Percentiles rank a stretch among this genome's conserved stretches.
Conservation (phyloP, 345 rosid species). For the Hibiscus syriacus region DNA sequence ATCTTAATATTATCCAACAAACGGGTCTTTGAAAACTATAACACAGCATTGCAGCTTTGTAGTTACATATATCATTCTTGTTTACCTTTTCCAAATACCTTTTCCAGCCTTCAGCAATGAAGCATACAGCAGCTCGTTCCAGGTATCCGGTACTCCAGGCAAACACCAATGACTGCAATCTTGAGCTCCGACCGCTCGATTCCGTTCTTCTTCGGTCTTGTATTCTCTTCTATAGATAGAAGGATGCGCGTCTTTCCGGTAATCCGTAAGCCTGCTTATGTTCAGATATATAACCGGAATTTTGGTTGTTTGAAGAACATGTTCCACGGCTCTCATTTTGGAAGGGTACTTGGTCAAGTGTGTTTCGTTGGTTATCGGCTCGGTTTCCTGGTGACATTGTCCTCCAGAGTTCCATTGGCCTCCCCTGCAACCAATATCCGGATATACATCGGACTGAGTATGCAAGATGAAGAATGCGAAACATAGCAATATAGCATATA, state of each 20-base stretch:
- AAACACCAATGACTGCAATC: constrained; percentile 98
- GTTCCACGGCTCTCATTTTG: constrained; percentile 69
- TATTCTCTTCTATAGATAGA: constrained; percentile 58
- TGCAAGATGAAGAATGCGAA: no score
- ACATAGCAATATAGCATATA: no score
- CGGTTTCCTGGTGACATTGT: constrained; percentile 71
- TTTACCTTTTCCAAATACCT: constrained; percentile 28
- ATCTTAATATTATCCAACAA: neutral
- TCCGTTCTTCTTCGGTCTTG: constrained; percentile 38
- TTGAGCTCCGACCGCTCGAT: constrained; percentile 49
- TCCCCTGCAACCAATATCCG: constrained; percentile 57
- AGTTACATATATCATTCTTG: neutral
- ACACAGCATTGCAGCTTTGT: neutral
- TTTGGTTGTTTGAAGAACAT: constrained; percentile 48
- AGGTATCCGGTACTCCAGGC: constrained; percentile 82
- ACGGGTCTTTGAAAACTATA: neutral
- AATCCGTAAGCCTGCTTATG: constrained; percentile 70
- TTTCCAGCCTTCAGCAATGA: constrained; percentile 51
- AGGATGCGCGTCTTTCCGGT: constrained; percentile 84
- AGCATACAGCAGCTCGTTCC: constrained; percentile 77
- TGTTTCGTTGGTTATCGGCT: constrained; percentile 45
- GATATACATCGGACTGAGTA: no score
- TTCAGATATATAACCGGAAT: constrained; percentile 61
- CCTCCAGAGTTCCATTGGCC: constrained; percentile 95
- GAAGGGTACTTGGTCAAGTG: constrained; percentile 66